Evolutionary conservation across 108 stramenopile genomes (phyloP).

Genomic region (Skeletonema tropicum): DNA sequence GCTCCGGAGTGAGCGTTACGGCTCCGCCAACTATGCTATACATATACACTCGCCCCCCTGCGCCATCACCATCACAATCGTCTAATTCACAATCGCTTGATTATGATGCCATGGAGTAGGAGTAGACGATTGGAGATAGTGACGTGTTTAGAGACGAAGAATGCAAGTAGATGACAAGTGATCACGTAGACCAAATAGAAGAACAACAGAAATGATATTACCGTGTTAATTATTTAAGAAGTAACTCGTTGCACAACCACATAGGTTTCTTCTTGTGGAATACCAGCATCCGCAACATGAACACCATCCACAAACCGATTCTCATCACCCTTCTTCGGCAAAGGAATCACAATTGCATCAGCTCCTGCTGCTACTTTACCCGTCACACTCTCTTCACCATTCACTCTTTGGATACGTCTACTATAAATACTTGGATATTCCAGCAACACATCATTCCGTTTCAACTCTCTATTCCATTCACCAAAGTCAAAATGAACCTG

Average conservation of each 20-base stretch:
- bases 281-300: conserved; percentile 74
- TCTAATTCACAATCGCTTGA: background rate
- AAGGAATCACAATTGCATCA: conserved; percentile 74
- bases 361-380: conserved; percentile 6
- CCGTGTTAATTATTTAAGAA: background rate
- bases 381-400: background rate
- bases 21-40: background rate
- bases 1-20: background rate
- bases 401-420: conserved; percentile 74
- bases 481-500: conserved; percentile 87
- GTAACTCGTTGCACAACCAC: conserved; percentile 40
- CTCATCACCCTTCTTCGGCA: conserved; percentile 83
- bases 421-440: conserved; percentile 76
- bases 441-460: conserved; percentile 41
- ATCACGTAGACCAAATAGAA: no score
- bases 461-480: conserved; percentile 32
- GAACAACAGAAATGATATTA: background rate
- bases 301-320: conserved; percentile 83
- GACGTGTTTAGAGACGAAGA: background rate
- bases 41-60: background rate
- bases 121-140: background rate
- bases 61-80: background rate
- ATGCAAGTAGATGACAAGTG: background rate
- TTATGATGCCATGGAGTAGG: background rate
- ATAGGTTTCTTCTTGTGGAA: conserved; percentile 80